phyloP scores from a whole-genome alignment of 768 basidiomycete species.

The Suillus luteus region DNA sequence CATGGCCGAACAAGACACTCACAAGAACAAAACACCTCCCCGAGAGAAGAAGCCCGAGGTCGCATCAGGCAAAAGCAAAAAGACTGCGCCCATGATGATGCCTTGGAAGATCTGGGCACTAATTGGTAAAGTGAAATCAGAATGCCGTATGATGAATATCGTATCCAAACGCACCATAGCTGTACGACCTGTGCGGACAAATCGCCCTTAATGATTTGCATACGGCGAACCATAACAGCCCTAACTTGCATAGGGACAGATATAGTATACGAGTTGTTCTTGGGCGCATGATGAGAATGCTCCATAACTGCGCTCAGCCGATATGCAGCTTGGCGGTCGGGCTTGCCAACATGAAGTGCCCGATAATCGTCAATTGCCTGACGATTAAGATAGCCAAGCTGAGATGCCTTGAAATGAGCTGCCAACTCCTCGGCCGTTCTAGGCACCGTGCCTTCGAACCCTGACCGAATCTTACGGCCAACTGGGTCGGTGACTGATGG shows the following conservation, averaged over 20 bases:
- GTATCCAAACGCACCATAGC: conserved; percentile 30
- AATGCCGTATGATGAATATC: conserved; percentile 18
- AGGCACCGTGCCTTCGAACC: conserved; percentile 44
- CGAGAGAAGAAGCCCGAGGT: conserved; percentile 50
- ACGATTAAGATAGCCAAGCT: conserved; percentile 42
- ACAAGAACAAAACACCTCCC: conserved; percentile 80
- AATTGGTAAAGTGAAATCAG: conserved; percentile 16
- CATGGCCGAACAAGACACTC: conserved; percentile 22
- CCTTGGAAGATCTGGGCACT: conserved; percentile 39
- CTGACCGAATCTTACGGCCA: conserved; percentile 51
- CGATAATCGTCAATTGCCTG: conserved; percentile 50
- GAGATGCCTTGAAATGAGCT: conserved; percentile 44
- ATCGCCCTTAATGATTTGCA: conserved; percentile 48
- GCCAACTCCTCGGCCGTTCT: conserved; percentile 62
- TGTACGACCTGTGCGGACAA: conserved; percentile 36
- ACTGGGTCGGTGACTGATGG: conserved; percentile 56
- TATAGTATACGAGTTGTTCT: conserved; percentile 45
- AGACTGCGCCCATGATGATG: conserved; percentile 38
- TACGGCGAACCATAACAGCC: conserved; percentile 46
- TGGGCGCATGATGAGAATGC: conserved; percentile 47
- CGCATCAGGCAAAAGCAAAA: conserved; percentile 38
- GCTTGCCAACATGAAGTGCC: conserved; percentile 44
- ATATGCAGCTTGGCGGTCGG: conserved; percentile 45
- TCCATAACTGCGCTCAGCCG: conserved; percentile 50
- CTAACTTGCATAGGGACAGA: conserved; percentile 47